Base-by-base conservation (phyloP, 164 flowering plant species). In the Annona squamosa region DNA sequence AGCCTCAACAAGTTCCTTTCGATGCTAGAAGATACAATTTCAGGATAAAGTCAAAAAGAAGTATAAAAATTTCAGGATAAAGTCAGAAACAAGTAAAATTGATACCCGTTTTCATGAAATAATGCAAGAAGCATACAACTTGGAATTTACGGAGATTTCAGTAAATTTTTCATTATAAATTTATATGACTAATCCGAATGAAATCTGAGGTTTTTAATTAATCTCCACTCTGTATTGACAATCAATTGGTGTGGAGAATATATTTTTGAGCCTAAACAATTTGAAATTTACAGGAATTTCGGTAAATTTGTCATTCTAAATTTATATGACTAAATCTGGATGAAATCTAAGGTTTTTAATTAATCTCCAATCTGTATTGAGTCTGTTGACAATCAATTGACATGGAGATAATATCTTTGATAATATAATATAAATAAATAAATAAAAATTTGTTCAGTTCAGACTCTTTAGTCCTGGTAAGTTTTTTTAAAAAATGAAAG, bases 1-100 rank as follows among this genome's bases (percentile, higher is more conserved):
- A 41, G 89, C 87, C 79, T 91, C 91, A 79, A 88, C 89, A 73
- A 96, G 87, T 76, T 87, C 91, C 80, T 88, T 91, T 4, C 95
- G 86, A 77, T 92, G 91, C 99, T 96, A 77, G 68, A 59, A 46
- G 42, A 52, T 3, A 43, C 48, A 72, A 47, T 67, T 42, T 4
- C 52, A 63, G 5, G n/a, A 72, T 4, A 69, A 52, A 26, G 10
- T 68, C 10, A 46, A 56, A 46, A 68, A 17, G 56, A 52, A 26
- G 37, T 26, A 26, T 26, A 26, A 26, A 2, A 18, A 63, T 63
- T 63, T 26, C 37, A 26, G 37, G 37, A 26, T 26, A 26, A 26
- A 26, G 37, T 26, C 37, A 1, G 37, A 26, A 26, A 26, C 37
- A 26, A 52, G 59, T 16, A 52, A 52, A 16, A 52, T 52, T 10